Base-by-base conservation (phyloP, 2,329 filamentous ascomycete genomes). In the Arthrobotrys sphaeroides region DNA sequence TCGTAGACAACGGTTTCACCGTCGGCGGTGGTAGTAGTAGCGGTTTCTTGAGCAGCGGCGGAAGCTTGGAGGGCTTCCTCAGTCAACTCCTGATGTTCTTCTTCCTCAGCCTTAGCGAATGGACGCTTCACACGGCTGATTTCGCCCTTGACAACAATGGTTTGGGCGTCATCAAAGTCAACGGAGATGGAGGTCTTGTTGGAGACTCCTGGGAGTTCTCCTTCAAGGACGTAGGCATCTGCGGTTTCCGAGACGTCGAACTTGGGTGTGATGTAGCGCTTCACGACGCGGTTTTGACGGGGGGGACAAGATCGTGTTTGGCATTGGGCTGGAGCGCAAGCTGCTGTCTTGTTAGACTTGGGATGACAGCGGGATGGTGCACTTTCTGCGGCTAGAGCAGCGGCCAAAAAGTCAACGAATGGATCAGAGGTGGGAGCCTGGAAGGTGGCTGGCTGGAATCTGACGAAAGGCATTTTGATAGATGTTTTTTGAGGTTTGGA, bases 121-220 rank as follows among this genome's bases (percentile, higher is more conserved):
- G 87, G 87, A 73, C 87, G 87, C 82, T 88, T 87, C 78, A 84
- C 84, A 78, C 89, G 87, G 83, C 93, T 91, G 67, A 88, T 86
- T 77, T 86, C 88, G 80, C 92, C 92, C 70, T 87, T 88, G 81
- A 95, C 85, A 77, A 88, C 86, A 45, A 94, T 84, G 13, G 90
- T 93, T 83, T 91, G 89, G 43, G 87, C 85, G 81, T 94, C 91
- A 72, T 88, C 89, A 85, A 94, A 94, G 81, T 94, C 91, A 81
- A 94, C 91, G 81, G 87, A 85, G 80, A 95, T 85, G 80, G 93
- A 85, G 28, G 76, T 73, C 79, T 91, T 88, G 83, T 92, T 91
- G 77, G 87, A 87, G 79, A 94, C 85, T 66, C 92, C 92, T 0
- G 91, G 90, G 4, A 94, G 88, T n/a, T 94, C 91, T 80, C 91